phyloP scores from a whole-genome alignment of 768 basidiomycete species.

The Boletus sp. region DNA sequence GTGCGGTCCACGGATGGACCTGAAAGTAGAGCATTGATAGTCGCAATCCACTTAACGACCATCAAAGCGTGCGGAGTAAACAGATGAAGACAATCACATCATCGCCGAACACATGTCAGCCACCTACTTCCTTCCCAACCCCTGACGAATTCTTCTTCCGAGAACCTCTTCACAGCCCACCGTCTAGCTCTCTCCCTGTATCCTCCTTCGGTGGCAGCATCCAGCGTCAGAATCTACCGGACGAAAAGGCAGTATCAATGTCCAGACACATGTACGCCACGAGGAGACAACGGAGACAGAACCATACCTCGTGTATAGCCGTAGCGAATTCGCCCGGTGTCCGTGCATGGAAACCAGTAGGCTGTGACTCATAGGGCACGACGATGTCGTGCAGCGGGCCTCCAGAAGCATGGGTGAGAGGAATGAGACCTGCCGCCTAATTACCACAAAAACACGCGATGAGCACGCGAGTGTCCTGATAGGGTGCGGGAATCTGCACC shows the following conservation, averaged over 20 bases:
- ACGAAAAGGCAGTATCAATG: constrained; percentile 11
- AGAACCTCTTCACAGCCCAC: constrained; percentile 74
- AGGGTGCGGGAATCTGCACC: constrained; percentile 1
- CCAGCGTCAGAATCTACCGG: constrained; percentile 46
- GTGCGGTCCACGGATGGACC: background rate
- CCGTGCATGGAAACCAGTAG: constrained; percentile 83
- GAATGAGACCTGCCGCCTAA: constrained; percentile 92
- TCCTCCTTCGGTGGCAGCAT: constrained; percentile 50
- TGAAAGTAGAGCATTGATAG: background rate
- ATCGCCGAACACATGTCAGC: constrained; percentile 33
- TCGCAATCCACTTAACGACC: background rate
- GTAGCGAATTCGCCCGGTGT: constrained; percentile 63
- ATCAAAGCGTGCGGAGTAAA: no score
- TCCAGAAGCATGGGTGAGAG: constrained; percentile 89
- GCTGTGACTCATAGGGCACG: constrained; percentile 67
- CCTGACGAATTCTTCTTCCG: constrained; percentile 71
- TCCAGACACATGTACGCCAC: background rate
- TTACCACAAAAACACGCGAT: constrained; percentile 7
- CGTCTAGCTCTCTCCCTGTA: constrained; percentile 67
- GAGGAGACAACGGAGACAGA: background rate
- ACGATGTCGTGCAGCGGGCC: constrained; percentile 92
- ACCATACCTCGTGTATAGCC: constrained; percentile 53
- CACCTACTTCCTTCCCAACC: constrained; percentile 72
- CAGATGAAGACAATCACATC: background rate
- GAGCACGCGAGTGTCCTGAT: constrained; percentile 8